phyloP scores from a whole-genome alignment of 495 filamentous ascomycete species.

The Daldinia bambusicola region DNA sequence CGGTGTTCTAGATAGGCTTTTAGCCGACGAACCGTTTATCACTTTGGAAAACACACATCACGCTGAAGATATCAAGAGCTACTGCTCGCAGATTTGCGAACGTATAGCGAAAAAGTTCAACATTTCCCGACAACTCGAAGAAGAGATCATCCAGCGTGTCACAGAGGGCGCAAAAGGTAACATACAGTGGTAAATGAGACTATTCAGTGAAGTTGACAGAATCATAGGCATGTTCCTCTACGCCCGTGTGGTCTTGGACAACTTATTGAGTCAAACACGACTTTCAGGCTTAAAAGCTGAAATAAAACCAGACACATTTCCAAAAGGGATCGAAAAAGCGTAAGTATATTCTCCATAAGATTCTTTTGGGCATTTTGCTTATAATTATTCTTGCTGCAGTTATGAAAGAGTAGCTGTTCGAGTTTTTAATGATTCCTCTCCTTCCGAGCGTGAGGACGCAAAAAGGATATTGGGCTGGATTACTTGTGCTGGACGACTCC shows the following conservation, averaged over 20 bases:
- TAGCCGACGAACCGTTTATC: not conserved
- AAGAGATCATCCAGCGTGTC: not conserved
- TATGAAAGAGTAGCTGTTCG: not conserved
- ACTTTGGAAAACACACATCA: not conserved
- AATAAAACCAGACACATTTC: not conserved
- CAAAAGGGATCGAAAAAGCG: not conserved
- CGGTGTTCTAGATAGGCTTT: not conserved
- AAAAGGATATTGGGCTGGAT: not conserved
- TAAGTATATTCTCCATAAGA: not conserved
- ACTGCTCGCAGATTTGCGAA: not conserved
- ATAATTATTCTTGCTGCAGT: not conserved
- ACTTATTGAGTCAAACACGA: not conserved
- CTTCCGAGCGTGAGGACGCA: not conserved
- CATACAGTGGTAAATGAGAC: not conserved
- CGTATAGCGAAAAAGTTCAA: not conserved
- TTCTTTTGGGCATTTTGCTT: not conserved
- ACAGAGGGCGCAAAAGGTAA: not conserved
- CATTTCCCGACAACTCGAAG: not conserved
- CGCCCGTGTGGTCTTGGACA: conserved; percentile 1
- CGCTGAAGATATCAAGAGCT: not conserved
- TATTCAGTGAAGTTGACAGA: not conserved
- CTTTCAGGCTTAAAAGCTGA: not conserved
- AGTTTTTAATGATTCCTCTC: not conserved
- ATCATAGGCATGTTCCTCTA: not conserved
- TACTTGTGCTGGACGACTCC: not conserved